Evolutionary conservation across 495 filamentous ascomycete genomes (phyloP).

Genomic region (Hypomontagnella submonticulosa): DNA sequence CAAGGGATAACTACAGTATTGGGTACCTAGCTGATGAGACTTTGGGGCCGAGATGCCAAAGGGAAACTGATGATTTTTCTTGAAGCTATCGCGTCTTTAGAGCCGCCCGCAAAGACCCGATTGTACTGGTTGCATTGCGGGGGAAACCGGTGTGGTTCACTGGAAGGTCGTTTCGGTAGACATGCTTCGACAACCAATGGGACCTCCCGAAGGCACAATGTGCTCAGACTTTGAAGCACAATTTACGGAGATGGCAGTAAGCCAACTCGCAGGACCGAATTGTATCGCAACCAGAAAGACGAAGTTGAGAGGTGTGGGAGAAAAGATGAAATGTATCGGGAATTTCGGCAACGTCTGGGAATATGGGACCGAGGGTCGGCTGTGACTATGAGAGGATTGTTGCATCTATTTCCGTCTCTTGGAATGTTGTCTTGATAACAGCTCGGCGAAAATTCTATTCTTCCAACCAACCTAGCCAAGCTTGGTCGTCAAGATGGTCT

Average conservation of each 20-base stretch:
- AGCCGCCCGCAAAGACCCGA: slow-evolving; percentile 35
- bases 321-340: slow-evolving; percentile 19
- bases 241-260: slow-evolving; percentile 30
- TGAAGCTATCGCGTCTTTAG: slow-evolving; percentile 35
- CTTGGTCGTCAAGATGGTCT: not conserved
- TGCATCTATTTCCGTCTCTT: slow-evolving; percentile 17
- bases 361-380: slow-evolving; percentile 18
- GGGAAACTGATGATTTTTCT: slow-evolving; percentile 14
- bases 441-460: not conserved
- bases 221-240: slow-evolving; percentile 32
- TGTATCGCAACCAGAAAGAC: slow-evolving; percentile 16
- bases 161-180: slow-evolving; percentile 23
- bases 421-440: slow-evolving; percentile 14
- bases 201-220: slow-evolving; percentile 28
- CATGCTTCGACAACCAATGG: slow-evolving; percentile 25
- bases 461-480: slow-evolving; percentile 13
- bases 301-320: slow-evolving; percentile 14
- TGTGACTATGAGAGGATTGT: slow-evolving; percentile 16
- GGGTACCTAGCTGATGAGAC: slow-evolving; percentile 20
- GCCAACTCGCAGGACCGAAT: slow-evolving; percentile 12
- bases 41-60: not conserved
- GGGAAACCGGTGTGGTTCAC: slow-evolving; percentile 27
- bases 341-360: slow-evolving; percentile 24
- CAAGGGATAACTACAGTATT: slow-evolving; percentile 15
- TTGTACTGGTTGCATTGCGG: slow-evolving; percentile 37